These are phyloP conservation scores for Smithsoniella earleae DNA, from an alignment of 163 green algal genomes.

Conservation along the genomic window DNA sequence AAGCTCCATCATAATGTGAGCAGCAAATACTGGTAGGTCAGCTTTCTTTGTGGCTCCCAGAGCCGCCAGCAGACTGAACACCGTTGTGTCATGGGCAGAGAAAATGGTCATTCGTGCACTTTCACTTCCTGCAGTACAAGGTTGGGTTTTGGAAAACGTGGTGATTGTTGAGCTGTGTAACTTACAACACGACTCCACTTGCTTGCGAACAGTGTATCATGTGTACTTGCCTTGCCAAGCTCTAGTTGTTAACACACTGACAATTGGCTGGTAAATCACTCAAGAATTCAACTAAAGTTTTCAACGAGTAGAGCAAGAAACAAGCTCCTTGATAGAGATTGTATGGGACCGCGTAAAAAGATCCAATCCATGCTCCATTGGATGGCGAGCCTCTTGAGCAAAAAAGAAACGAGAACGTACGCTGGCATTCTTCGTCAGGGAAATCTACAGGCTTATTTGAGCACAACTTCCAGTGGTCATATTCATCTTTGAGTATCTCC, in stretches of 20 bases:
- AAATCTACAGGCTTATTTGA: background rate
- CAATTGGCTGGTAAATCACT: no score
- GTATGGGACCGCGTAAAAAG: background rate
- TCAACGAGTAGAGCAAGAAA: no score
- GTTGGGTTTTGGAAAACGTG: no score
- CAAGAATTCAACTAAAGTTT: no score
- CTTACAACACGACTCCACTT: background rate
- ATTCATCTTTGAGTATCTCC: background rate
- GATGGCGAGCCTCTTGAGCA: no score
- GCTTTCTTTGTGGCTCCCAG: background rate
- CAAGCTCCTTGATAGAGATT: no score
- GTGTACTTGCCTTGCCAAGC: background rate
- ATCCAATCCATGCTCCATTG: background rate
- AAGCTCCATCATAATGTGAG: background rate
- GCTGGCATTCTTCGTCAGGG: no score
- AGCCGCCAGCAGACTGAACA: conserved; percentile 5
- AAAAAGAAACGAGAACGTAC: background rate
- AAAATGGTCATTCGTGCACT: conserved; percentile 20
- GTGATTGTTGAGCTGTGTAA: background rate
- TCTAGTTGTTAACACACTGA: background rate
- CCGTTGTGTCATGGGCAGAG: conserved; percentile 26
- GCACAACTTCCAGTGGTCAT: background rate
- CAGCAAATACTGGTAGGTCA: background rate
- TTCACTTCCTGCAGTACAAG: conserved; percentile 20
- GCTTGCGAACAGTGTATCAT: background rate